Percentiles rank a stretch among this genome's conserved stretches.
Conservation (phyloP, 805 yeast genomes). For the Candida alai region DNA sequence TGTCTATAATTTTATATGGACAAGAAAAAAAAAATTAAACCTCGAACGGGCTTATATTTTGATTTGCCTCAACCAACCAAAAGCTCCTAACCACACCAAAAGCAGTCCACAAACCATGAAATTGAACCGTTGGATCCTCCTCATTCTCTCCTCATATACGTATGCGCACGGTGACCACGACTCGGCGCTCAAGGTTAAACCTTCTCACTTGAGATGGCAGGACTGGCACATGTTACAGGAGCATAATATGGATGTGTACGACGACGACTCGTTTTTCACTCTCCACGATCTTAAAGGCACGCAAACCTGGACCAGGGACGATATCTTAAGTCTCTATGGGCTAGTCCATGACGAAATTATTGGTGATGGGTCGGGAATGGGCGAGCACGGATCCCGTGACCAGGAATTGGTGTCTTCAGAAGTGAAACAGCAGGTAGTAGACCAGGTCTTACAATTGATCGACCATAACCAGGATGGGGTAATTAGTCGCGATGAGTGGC, state of each 20-base stretch:
- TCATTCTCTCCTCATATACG: too few relatives aligned
- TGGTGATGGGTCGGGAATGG: constrained; percentile 90
- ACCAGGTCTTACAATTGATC: constrained; percentile 52
- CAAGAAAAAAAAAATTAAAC: too few relatives aligned
- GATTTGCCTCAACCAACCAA: too few relatives aligned
- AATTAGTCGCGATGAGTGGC: constrained; percentile 68
- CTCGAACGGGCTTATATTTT: too few relatives aligned
- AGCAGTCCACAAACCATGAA: too few relatives aligned
- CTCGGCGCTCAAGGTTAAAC: constrained; percentile 23
- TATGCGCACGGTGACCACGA: constrained; percentile 11
- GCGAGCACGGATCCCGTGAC: constrained; percentile 60
- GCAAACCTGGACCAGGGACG: constrained; percentile 54
- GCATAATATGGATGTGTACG: constrained; percentile 73
- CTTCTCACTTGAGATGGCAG: constrained; percentile 65
- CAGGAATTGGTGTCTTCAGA: constrained; percentile 51
- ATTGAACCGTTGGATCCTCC: too few relatives aligned
- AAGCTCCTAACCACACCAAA: too few relatives aligned
- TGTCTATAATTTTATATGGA: too few relatives aligned
- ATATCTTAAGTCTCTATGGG: constrained; percentile 81
- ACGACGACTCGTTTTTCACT: constrained; percentile 70
- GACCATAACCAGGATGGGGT: constrained; percentile 66
- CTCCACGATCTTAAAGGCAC: constrained; percentile 68
- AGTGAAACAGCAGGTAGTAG: constrained; percentile 52
- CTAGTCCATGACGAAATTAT: constrained; percentile 64
- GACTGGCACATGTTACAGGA: constrained; percentile 90